Conservation (phyloP, 805 yeast species). For the Wickerhamiella occidentalis region DNA sequence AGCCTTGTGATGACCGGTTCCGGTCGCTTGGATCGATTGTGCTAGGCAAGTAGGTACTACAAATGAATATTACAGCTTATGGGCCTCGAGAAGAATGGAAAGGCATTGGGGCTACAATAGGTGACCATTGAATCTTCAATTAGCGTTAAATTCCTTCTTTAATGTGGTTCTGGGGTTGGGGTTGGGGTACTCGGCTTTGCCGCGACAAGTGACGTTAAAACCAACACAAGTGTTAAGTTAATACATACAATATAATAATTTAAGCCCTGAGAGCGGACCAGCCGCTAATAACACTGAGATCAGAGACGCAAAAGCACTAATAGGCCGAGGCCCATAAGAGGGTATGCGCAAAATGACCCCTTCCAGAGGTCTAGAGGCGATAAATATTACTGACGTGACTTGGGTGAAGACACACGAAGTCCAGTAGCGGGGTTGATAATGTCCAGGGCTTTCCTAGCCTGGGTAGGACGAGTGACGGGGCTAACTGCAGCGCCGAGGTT, state of each 20-base stretch:
- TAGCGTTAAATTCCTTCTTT: too few relatives aligned
- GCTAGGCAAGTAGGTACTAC: not conserved
- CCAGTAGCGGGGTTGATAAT: conserved; percentile 24
- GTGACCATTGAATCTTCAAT: too few relatives aligned
- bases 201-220: too few relatives aligned
- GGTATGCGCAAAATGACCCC: not conserved
- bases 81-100: too few relatives aligned
- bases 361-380: not conserved
- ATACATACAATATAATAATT: conserved; percentile 4
- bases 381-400: conserved; percentile 13
- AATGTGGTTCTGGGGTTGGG: too few relatives aligned
- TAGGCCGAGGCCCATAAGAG: not conserved
- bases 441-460: conserved; percentile 19
- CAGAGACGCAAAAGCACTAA: not conserved
- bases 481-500: not conserved
- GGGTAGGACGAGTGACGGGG: conserved; percentile 15
- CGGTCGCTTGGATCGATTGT: too few relatives aligned
- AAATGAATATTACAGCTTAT: too few relatives aligned
- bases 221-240: conserved; percentile 1
- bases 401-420: conserved; percentile 22
- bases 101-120: too few relatives aligned
- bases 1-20: too few relatives aligned
- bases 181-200: too few relatives aligned
- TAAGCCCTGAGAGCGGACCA: not conserved
- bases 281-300: not conserved